Percentiles rank a stretch among this genome's conserved stretches.
phyloP scores from a whole-genome alignment of 768 basidiomycete species.

The Macrocybe gigantea region DNA sequence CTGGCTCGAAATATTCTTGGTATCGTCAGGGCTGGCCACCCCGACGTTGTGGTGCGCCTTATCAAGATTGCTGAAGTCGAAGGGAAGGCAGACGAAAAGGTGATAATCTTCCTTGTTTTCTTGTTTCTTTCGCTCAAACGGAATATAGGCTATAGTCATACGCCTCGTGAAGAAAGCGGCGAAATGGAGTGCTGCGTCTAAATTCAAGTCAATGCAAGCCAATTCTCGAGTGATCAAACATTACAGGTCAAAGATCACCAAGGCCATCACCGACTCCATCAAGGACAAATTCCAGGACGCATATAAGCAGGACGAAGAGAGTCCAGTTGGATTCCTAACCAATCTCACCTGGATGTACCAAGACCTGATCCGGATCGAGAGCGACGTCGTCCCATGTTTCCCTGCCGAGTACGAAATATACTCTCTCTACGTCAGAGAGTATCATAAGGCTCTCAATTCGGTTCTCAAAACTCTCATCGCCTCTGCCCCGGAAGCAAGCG shows the following conservation, averaged over 20 bases:
- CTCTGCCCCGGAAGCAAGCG: slow-evolving; percentile 81
- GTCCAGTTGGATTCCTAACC: slow-evolving; percentile 72
- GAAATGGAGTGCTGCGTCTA: slow-evolving; percentile 87
- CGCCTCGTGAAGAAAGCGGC: slow-evolving; percentile 92
- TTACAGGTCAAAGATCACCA: slow-evolving; percentile 85
- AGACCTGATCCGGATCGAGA: slow-evolving; percentile 89
- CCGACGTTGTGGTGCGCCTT: slow-evolving; percentile 85
- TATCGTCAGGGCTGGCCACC: slow-evolving; percentile 73
- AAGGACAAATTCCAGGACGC: slow-evolving; percentile 63
- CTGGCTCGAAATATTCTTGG: slow-evolving; percentile 73
- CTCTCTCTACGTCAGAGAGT: slow-evolving; percentile 75
- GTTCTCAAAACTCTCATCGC: slow-evolving; percentile 66
- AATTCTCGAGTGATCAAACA: slow-evolving; percentile 92
- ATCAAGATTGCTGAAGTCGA: slow-evolving; percentile 94
- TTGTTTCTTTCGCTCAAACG: slow-evolving; percentile 1
- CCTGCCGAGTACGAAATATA: slow-evolving; percentile 90
- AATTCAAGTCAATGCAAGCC: slow-evolving; percentile 90
- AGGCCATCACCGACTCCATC: slow-evolving; percentile 75
- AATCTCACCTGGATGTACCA: slow-evolving; percentile 88
- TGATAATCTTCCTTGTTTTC: slow-evolving; percentile 18
- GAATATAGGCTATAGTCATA: slow-evolving; percentile 78
- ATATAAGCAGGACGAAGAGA: slow-evolving; percentile 52
- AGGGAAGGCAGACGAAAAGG: slow-evolving; percentile 92
- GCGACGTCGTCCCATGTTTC: slow-evolving; percentile 86
- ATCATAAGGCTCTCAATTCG: slow-evolving; percentile 80